Conservation (phyloP, 2,329 filamentous ascomycete genomes). For the Lecanicillium sp. region DNA sequence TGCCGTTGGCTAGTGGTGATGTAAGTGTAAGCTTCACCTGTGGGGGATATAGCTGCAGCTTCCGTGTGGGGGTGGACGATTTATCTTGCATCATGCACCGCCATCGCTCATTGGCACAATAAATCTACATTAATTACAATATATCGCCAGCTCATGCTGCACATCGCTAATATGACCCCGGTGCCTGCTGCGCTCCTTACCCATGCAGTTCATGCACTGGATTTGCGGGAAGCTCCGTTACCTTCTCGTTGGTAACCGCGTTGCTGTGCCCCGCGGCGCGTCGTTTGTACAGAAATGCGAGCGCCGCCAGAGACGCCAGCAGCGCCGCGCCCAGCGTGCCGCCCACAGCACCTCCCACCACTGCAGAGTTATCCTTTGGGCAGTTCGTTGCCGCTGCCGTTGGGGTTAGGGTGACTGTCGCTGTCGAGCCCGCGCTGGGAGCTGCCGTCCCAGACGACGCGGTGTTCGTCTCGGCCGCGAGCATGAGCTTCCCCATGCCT, state of each 20-base stretch:
- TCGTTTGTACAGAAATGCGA: conserved; percentile 15
- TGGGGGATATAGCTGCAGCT: neutral
- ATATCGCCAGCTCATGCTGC: too few species aligned
- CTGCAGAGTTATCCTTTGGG: conserved; percentile 18
- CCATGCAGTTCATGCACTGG: neutral
- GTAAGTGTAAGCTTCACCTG: conserved; percentile 3
- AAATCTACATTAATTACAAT: too few species aligned
- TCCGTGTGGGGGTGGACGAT: neutral
- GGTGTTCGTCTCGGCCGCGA: conserved; percentile 8
- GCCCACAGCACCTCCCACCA: conserved; percentile 20
- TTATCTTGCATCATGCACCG: neutral
- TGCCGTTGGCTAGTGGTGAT: conserved; percentile 1
- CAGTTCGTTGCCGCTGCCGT: conserved; percentile 8
- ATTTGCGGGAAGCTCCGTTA: neutral
- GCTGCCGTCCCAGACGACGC: neutral
- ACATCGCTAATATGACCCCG: neutral
- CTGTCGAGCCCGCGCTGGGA: neutral
- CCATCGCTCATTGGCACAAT: too few species aligned
- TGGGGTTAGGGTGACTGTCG: neutral
- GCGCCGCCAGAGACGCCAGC: conserved; percentile 18
- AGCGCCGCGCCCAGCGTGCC: conserved; percentile 19
- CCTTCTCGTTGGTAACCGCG: neutral
- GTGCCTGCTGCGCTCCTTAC: neutral
- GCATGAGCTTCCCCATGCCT: conserved; percentile 13
- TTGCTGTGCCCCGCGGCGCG: neutral